Conservation (phyloP, 495 filamentous ascomycete species). For the Aspergillus sclerotiicarbonarius region DNA sequence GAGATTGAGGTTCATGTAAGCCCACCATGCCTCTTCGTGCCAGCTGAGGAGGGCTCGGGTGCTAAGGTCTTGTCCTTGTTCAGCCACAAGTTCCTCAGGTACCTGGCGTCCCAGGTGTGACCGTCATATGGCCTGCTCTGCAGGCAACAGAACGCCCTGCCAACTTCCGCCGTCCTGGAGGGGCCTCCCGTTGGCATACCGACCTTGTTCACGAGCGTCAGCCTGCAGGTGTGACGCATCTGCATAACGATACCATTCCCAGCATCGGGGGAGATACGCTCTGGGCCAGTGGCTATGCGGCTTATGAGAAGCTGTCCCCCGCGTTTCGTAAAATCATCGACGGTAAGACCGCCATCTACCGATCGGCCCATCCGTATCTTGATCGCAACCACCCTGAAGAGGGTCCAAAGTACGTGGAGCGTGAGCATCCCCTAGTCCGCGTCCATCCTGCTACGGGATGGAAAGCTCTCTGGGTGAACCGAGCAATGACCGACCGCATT, state of each 20-base stretch:
- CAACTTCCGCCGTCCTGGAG: conserved; percentile 63
- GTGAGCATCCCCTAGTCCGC: conserved; percentile 65
- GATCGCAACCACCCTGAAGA: conserved; percentile 59
- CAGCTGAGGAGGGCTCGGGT: neutral
- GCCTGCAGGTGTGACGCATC: conserved; percentile 67
- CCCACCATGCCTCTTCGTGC: neutral
- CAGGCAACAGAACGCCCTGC: conserved; percentile 53
- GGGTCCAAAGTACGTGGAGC: conserved; percentile 63
- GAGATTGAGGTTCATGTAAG: conserved; percentile 67
- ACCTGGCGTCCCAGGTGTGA: conserved; percentile 61
- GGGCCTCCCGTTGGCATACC: conserved; percentile 65
- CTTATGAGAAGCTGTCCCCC: conserved; percentile 70
- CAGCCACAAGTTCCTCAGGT: conserved; percentile 70
- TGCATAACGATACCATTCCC: conserved; percentile 66
- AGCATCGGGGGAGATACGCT: conserved; percentile 67
- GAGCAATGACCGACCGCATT: conserved; percentile 61
- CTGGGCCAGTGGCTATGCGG: conserved; percentile 67
- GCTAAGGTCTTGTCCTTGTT: neutral
- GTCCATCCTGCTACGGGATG: conserved; percentile 70
- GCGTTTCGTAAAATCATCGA: conserved; percentile 69
- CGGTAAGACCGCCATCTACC: conserved; percentile 63
- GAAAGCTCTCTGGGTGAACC: conserved; percentile 70
- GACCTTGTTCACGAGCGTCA: conserved; percentile 70
- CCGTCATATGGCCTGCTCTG: conserved; percentile 67
- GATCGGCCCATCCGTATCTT: conserved; percentile 65